A percentile compares a stretch with the other conserved stretches of the same genome.
Evolutionary conservation across 1,284 basidiomycete genomes (phyloP).

Genomic region (Somion occarium): DNA sequence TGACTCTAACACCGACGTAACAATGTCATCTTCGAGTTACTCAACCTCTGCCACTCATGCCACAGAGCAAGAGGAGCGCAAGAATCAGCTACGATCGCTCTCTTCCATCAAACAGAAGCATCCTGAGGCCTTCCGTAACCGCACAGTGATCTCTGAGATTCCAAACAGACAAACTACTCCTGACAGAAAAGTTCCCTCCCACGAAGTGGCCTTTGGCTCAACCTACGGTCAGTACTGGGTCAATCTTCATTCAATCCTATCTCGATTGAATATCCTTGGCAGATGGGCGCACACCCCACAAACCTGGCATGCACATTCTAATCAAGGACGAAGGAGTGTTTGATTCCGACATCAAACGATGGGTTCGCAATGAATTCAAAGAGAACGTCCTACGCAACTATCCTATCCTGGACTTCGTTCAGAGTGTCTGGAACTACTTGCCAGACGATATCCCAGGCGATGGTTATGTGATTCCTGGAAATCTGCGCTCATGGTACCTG

Average conservation of each 20-base stretch:
- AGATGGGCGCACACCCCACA: background rate
- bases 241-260: background rate
- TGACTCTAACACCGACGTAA: no score
- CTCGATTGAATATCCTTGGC: background rate
- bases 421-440: constrained; percentile 4
- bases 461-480: background rate
- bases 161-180: no score
- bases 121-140: no score
- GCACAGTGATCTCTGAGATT: no score
- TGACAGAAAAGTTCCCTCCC: background rate
- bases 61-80: no score
- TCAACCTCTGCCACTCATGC: no score
- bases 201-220: no score
- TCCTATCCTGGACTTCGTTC: constrained; percentile 3
- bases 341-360: constrained; percentile 1
- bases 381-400: background rate
- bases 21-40: no score
- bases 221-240: no score
- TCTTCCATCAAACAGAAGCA: no score
- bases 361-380: background rate
- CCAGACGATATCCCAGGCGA: background rate
- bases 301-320: background rate
- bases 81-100: no score
- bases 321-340: background rate
- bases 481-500: background rate